phyloP scores from a whole-genome alignment of 768 basidiomycete species.

The Tephrocybe sp. region DNA sequence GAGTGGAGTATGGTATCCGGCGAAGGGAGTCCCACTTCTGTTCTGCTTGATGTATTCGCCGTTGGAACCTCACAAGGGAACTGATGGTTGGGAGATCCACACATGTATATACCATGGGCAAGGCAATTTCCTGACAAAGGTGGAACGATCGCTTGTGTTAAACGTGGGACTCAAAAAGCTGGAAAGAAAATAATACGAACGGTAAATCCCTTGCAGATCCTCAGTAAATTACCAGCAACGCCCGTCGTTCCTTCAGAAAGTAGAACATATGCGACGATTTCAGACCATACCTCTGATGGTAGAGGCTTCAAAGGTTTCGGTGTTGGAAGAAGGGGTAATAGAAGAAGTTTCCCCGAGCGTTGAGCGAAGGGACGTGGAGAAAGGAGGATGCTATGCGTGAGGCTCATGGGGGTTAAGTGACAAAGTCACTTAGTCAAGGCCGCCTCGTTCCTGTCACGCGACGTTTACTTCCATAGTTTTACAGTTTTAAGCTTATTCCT shows the following conservation, averaged over 20 bases:
- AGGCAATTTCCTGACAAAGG: conserved; percentile 50
- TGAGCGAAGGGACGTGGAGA: conserved; percentile 66
- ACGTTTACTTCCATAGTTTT: too few species aligned
- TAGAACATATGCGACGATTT: conserved; percentile 48
- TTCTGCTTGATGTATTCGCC: conserved; percentile 60
- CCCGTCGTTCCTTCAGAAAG: conserved; percentile 19
- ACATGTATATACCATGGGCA: conserved; percentile 65
- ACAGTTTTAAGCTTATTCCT: too few species aligned
- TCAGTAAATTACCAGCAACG: conserved; percentile 34
- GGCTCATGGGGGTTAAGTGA: conserved; percentile 27
- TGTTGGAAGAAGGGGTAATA: conserved; percentile 67
- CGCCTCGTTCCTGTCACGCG: too few species aligned
- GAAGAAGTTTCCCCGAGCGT: conserved; percentile 54
- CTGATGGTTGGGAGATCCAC: conserved; percentile 42
- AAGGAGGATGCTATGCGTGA: conserved; percentile 45
- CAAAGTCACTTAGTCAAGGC: neutral
- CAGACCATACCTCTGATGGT: conserved; percentile 70
- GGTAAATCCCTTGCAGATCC: conserved; percentile 46
- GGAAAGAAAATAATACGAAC: conserved; percentile 23
- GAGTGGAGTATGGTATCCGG: conserved; percentile 81
- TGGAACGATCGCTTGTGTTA: neutral
- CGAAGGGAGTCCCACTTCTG: conserved; percentile 86
- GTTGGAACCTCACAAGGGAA: conserved; percentile 55
- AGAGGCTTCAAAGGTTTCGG: conserved; percentile 50
- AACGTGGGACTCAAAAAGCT: too few species aligned